Evolutionary conservation across 2,329 filamentous ascomycete genomes (phyloP), one percentile per base, ranked within the genome.

Genomic region (Zymoseptoria tritici): DNA sequence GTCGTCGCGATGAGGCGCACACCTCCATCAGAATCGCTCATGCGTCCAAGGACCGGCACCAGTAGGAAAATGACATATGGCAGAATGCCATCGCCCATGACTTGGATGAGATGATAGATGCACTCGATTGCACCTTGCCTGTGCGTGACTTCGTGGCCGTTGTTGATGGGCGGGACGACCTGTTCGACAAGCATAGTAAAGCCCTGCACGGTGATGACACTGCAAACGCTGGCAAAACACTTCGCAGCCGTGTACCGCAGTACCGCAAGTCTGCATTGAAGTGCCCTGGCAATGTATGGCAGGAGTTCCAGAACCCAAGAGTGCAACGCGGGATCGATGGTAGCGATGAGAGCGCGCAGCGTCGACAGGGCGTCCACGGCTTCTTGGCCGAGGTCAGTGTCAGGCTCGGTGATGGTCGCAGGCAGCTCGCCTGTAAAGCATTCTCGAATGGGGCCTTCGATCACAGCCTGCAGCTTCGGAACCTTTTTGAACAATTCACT

Each of bases 11-110:
- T 88, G 6, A 97, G 82, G 57, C 94, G 88, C 57, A 99, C 89
- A 71, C 97, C 94, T 64, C 95, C 93, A 72, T 99, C 93, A 0
- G 93, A 96, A 73, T 99, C 94, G 72, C 94, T 97, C 94, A 99
- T 99, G 52, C 94, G 87, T 57, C 94, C 94, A 55, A 99, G 82
- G 3, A 99, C 94, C 13, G 94, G 94, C 11, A 97, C 95, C 60
- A 99, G 95, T 65, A 99, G 84, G 84, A 99, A 99, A 69, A 99
- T 97, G 64, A 99, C 94, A 70, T 99, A 99, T 2, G 95, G 94
- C 29, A 99, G 77, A 59, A 99, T 99, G 46, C 85, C 84, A 72
- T 97, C 94, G 63, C 96, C 94, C 94, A 99, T 99, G 56, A 97
- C 92, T 61, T 95, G 90, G 64, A 99, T 99, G 60, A 99, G 80